Conservation (phyloP, 352 stramenopile genomes). For the Phytophthora tentaculata region DNA sequence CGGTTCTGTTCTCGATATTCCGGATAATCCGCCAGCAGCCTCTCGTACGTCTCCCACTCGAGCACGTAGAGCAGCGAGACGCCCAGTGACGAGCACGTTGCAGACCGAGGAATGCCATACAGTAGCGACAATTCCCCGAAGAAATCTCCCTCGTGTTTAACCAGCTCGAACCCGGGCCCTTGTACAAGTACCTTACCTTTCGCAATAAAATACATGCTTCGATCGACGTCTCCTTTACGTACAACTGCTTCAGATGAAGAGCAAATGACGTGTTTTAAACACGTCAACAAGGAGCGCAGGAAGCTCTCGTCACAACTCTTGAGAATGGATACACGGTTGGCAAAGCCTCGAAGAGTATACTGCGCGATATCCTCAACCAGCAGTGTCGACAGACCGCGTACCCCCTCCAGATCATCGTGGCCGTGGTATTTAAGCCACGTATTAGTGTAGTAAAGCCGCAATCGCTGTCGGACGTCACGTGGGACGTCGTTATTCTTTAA, state of each 20-base stretch:
- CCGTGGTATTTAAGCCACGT: constrained; percentile 74
- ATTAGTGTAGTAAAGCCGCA: constrained; percentile 72
- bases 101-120: constrained; percentile 78
- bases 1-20: constrained; percentile 79
- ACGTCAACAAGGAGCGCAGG: constrained; percentile 61
- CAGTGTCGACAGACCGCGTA: constrained; percentile 64
- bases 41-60: constrained; percentile 78
- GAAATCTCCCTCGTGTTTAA: constrained; percentile 81
- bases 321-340: constrained; percentile 65
- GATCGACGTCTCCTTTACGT: constrained; percentile 71
- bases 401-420: constrained; percentile 62
- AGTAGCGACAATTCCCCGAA: constrained; percentile 77
- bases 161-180: constrained; percentile 66
- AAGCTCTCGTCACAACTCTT: constrained; percentile 76
- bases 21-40: constrained; percentile 67
- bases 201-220: constrained; percentile 81
- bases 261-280: constrained; percentile 74
- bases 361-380: constrained; percentile 73
- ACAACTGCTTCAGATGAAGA: constrained; percentile 62
- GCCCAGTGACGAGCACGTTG: constrained; percentile 70
- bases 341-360: constrained; percentile 69
- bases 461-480: constrained; percentile 49
- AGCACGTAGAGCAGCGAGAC: constrained; percentile 82
- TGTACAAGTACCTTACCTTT: constrained; percentile 67
- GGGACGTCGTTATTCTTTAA: constrained; percentile 66